Evolutionary conservation across 108 stramenopile genomes (phyloP).

Genomic region (Skeletonema potamos): DNA sequence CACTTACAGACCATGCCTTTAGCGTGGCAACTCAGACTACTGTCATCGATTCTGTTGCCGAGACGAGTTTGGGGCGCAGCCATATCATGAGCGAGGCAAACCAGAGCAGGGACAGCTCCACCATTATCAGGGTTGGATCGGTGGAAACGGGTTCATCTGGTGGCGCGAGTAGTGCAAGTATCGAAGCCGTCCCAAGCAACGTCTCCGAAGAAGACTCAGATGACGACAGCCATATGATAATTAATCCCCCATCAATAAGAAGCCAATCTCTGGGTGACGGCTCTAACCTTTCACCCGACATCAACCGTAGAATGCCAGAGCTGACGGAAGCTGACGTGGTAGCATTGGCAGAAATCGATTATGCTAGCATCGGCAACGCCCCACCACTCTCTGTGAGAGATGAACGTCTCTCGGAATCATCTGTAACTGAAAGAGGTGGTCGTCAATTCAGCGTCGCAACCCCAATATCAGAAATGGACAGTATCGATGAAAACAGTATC

Average conservation of each 20-base stretch:
- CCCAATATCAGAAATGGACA: background rate
- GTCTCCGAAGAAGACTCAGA: constrained; percentile 3
- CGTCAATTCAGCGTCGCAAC: constrained; percentile 9
- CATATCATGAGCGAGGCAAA: background rate
- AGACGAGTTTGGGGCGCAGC: constrained; percentile 11
- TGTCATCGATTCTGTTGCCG: constrained; percentile 23
- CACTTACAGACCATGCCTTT: constrained; percentile 28
- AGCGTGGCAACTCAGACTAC: constrained; percentile 35
- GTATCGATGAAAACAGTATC: constrained; percentile 10
- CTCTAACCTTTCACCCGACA: constrained; percentile 1
- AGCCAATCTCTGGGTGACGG: background rate
- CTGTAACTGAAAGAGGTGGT: constrained; percentile 15
- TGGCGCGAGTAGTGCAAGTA: constrained; percentile 14
- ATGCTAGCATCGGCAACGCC: constrained; percentile 31
- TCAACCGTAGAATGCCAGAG: constrained; percentile 3
- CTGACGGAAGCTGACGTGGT: constrained; percentile 33
- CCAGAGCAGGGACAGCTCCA: constrained; percentile 8
- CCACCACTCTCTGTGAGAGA: constrained; percentile 36
- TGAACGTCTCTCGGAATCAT: constrained; percentile 29
- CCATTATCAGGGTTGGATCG: constrained; percentile 11
- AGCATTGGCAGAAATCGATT: constrained; percentile 31
- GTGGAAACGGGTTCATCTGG: background rate
- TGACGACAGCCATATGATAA: constrained; percentile 5
- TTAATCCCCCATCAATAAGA: constrained; percentile 4
- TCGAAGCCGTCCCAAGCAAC: constrained; percentile 9